phyloP scores from a whole-genome alignment of 331 rosid genomes.

The Rhamnella rubrinervis region DNA sequence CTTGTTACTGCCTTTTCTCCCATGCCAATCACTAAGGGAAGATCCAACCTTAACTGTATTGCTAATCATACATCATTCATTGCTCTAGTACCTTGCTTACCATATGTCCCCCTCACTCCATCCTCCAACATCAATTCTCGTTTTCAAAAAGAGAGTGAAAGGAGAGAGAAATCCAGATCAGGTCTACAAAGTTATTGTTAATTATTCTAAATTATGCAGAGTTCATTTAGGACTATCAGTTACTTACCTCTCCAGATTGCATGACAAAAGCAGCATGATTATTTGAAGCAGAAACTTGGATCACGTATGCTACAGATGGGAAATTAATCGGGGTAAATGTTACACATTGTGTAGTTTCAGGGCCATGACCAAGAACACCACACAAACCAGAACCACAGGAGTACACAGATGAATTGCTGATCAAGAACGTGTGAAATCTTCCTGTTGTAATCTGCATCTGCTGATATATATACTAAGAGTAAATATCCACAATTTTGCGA shows the following conservation, averaged over 20 bases:
- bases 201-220: slow-evolving; percentile 7
- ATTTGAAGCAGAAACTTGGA: slow-evolving; percentile 83
- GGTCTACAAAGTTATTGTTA: too few relatives aligned
- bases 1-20: too few relatives aligned
- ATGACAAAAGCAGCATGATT: slow-evolving; percentile 86
- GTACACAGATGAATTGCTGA: slow-evolving; percentile 73
- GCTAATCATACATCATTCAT: too few relatives aligned
- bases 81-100: too few relatives aligned
- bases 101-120: too few relatives aligned
- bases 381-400: slow-evolving; percentile 91
- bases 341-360: slow-evolving; percentile 75
- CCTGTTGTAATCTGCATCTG: slow-evolving; percentile 96
- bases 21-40: too few relatives aligned
- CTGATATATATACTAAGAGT: slow-evolving; percentile 25
- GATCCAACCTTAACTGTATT: too few relatives aligned
- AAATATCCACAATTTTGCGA: slow-evolving; percentile 18
- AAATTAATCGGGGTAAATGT: slow-evolving; percentile 63
- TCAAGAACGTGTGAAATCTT: slow-evolving; percentile 76
- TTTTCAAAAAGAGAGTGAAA: too few relatives aligned
- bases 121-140: too few relatives aligned
- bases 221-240: slow-evolving; percentile 12
- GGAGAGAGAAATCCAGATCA: too few relatives aligned
- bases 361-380: slow-evolving; percentile 95
- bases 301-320: slow-evolving; percentile 59
- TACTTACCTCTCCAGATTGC: slow-evolving; percentile 84